Percentiles rank a stretch among this genome's conserved stretches.
Evolutionary conservation across 2,329 filamentous ascomycete species (phyloP).

Genomic region (Colletotrichum salicis): DNA sequence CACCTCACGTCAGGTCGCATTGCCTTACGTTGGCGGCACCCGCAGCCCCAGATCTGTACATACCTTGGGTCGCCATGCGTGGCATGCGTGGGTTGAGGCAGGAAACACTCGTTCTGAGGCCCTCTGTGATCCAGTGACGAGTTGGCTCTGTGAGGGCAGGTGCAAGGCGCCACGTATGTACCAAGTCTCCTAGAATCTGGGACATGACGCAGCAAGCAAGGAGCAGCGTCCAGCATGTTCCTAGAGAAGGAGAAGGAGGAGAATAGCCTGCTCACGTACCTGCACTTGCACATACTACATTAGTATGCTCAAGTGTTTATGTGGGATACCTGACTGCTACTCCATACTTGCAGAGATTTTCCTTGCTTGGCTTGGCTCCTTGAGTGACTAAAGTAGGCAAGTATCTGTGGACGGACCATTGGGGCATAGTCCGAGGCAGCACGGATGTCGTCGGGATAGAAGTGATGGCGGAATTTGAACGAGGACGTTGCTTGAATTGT

Average conservation of each 20-base stretch:
- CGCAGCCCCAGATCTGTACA: not conserved
- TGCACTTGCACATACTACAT: not conserved
- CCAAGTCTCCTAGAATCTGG: not conserved
- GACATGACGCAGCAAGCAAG: conserved; percentile 1
- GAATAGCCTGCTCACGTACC: not conserved
- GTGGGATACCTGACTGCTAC: not conserved
- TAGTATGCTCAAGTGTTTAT: not conserved
- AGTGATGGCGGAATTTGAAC: not conserved
- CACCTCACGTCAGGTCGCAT: conserved; percentile 8
- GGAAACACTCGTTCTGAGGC: not conserved
- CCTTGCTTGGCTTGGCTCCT: not conserved
- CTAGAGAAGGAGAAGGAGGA: not conserved
- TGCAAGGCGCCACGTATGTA: conserved; percentile 12
- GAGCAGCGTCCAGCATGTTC: not conserved
- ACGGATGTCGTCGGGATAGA: not conserved
- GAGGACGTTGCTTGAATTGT: conserved; percentile 20
- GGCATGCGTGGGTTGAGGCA: not conserved
- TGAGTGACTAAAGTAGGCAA: not conserved
- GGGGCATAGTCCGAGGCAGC: not conserved
- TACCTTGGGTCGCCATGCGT: conserved; percentile 2
- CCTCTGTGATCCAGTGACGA: conserved; percentile 19
- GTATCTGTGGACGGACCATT: not conserved
- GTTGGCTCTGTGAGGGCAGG: not conserved
- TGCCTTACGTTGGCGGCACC: not conserved
- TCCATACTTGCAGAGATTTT: not conserved